Base-by-base conservation (phyloP, 306 rosid species). In the Quercus parvula region DNA sequence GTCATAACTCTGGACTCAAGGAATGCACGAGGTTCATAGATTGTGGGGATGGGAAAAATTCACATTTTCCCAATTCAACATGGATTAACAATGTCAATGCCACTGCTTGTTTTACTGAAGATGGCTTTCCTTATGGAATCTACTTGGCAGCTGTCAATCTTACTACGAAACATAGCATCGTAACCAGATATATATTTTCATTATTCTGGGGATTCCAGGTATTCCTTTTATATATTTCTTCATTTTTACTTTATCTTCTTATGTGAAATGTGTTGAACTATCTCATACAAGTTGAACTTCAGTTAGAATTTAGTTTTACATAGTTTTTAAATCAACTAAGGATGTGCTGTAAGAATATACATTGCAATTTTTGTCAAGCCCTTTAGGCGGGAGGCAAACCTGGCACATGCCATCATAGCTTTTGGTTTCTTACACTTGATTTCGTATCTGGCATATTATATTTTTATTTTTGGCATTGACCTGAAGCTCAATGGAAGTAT, bases 151-250 rank as follows among this genome's bases (percentile, higher is more conserved):
- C 92, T 70, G 98, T 92, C 62, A 56, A 30, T 35, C 97, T 94
- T 79, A 84, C 91, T 1, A 64, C 92, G 15, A 5, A 82, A 58
- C 15, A 11, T 1, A 82, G 81, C 77, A 44, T 89, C 30, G 4
- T 84, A 62, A 84, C 86, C 11, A 88, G 96, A 94, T 94, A 94
- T 77, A 73, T 85, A 20, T 92, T 85, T 76, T 83, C 97, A 14
- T 78, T 91, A 19, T 94, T 89, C 84, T 92, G 98, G 98, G 97
- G 98, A 78, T 94, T 94, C 77, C 97, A 92, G 96, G 98, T 92
- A 81, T 74, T 44, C 28, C 72, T 76, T 82, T 67, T 24, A 66
- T 71, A 66, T 56, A 12, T 59, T 11, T 68, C 54, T 74, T 56
- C 49, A 35, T 38, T 57, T 52, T 76, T 64, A 10, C 82, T 27